Evolutionary conservation across 2,329 filamentous ascomycete genomes (phyloP), one percentile per base, ranked within the genome.

Genomic region (Teratosphaeria destructans): DNA sequence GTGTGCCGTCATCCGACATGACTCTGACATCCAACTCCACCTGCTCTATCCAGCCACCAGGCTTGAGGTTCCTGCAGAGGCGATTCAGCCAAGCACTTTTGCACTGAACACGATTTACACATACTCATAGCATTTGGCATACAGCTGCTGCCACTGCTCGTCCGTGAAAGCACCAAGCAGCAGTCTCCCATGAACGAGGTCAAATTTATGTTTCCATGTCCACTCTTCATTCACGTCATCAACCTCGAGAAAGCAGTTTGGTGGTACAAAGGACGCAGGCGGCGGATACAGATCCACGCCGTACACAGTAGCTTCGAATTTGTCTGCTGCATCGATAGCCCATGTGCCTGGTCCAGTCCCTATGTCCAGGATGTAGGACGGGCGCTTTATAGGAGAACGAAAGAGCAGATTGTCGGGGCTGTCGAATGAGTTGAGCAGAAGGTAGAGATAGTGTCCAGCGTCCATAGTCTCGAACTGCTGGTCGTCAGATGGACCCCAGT

Each of bases 341-440:
- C 56, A 62, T 29, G 61, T 64, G 7, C 62, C 72, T 14, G 75
- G 77, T 7, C 77, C 78, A 1, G 77, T 80, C 11, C 77, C 78
- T 29, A 79, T 65, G 64, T 80, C 78, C 26, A 80, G 71, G 12
- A 79, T 74, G 23, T 72, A 70, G 29, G 71, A 68, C 1, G 73
- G 72, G 5, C 66, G 66, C 26, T 54, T 29, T 19, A 77, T 66
- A 1, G 78, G 77, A 2, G 75, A 75, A 14, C 57, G 65, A 56
- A 57, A 62, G 23, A 55, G 60, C 34, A 63, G 59, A 32, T 63
- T 64, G 10, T 43, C 37, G 49, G 65, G 64, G 57, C 65, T 60
- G 23, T 63, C 58, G 37, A 43, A 43, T 39, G 64, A 61, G 54
- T 68, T 66, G 62, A 67, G 61, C 26, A 63, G 52, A 34, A 63